These are phyloP conservation scores for Trichoderma atroviride DNA, from an alignment of 2,329 filamentous ascomycete species.

Conservation along the genomic window DNA sequence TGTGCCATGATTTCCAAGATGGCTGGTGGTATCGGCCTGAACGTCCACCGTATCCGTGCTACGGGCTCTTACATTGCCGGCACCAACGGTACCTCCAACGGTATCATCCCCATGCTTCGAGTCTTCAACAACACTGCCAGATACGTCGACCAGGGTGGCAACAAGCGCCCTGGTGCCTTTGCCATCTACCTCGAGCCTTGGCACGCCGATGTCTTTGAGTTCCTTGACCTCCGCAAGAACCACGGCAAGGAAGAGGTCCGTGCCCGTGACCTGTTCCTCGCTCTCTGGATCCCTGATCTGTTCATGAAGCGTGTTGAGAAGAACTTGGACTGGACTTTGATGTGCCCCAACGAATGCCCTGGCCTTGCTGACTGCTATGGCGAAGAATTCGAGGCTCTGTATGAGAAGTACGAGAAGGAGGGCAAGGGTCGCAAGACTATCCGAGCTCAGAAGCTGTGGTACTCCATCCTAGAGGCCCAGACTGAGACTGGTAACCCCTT, in stretches of 20 bases:
- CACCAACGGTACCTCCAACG: constrained; percentile 97
- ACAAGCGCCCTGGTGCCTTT: constrained; percentile 98
- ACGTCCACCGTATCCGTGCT: constrained; percentile 93
- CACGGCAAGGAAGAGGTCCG: constrained; percentile 98
- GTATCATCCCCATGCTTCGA: constrained; percentile 94
- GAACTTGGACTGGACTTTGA: constrained; percentile 95
- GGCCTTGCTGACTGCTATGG: constrained; percentile 96
- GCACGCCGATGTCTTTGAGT: constrained; percentile 97
- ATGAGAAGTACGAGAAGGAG: constrained; percentile 88
- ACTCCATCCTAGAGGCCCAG: constrained; percentile 95
- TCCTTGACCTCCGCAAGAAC: constrained; percentile 97
- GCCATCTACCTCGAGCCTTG: constrained; percentile 99
- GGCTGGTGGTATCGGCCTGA: constrained; percentile 95
- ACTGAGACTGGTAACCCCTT: constrained; percentile 99
- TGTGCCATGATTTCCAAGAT: constrained; percentile 99
- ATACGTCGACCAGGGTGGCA: constrained; percentile 98
- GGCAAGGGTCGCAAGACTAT: constrained; percentile 87
- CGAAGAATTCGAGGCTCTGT: constrained; percentile 94
- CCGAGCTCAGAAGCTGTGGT: constrained; percentile 99
- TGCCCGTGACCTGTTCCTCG: constrained; percentile 95
- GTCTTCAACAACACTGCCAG: constrained; percentile 99
- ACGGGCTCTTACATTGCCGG: constrained; percentile 98
- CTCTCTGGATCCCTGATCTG: constrained; percentile 96
- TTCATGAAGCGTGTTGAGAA: constrained; percentile 99
- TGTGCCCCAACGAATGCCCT: constrained; percentile 96